Conservation (phyloP, 2,329 filamentous ascomycete genomes). For the Neopestalotiopsis rosae region DNA sequence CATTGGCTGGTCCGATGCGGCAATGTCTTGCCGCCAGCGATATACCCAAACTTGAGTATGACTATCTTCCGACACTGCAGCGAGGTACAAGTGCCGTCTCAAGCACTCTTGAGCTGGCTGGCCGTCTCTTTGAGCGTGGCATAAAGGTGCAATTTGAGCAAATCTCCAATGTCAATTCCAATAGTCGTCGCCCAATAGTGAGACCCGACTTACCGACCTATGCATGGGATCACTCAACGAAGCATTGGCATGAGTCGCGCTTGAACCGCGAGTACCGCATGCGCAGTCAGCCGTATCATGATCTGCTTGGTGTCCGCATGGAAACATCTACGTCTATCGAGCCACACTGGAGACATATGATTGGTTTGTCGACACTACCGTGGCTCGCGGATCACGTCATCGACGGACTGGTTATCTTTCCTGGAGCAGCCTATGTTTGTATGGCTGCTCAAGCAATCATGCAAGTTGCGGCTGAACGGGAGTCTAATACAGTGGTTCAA, state of each 20-base stretch:
- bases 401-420: conserved; percentile 25
- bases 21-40: conserved; percentile 28
- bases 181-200: not conserved
- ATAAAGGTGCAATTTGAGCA: not conserved
- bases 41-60: conserved; percentile 19
- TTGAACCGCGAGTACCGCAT: conserved; percentile 9
- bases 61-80: not conserved
- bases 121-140: not conserved
- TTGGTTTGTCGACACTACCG: conserved; percentile 23
- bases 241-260: conserved; percentile 24
- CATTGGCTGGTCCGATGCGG: conserved; percentile 38
- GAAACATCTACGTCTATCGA: not conserved
- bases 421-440: conserved; percentile 26
- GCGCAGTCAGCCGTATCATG: conserved; percentile 18
- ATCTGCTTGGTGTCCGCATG: conserved; percentile 22
- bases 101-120: not conserved
- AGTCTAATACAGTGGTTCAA: conserved; percentile 6
- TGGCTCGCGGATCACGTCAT: conserved; percentile 27
- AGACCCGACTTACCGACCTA: conserved; percentile 20
- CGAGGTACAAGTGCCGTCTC: not conserved
- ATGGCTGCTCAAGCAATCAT: conserved; percentile 25
- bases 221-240: conserved; percentile 25
- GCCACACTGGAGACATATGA: conserved; percentile 21
- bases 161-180: not conserved
- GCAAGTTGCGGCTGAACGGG: conserved; percentile 18